A percentile compares a stretch with the other conserved stretches of the same genome.
phyloP scores from a whole-genome alignment of 257 asterid genomes.

The Petunia secreta region DNA sequence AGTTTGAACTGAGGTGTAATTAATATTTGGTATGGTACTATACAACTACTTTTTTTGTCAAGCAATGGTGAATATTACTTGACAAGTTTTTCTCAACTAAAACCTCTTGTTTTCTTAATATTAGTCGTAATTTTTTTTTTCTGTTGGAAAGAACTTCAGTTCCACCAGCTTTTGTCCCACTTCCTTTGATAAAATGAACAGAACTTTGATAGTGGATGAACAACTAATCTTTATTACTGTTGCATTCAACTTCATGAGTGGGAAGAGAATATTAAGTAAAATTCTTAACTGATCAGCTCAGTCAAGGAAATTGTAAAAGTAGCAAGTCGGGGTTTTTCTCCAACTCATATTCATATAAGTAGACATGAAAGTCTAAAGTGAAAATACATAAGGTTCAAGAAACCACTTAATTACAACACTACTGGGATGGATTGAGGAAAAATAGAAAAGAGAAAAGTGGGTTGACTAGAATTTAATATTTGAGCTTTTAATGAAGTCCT shows the following conservation, averaged over 20 bases:
- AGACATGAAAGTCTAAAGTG: not conserved
- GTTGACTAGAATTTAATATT: slow-evolving; percentile 39
- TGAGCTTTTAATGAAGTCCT: slow-evolving; percentile 26
- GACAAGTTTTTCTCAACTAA: no score
- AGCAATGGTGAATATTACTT: no score
- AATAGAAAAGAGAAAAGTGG: slow-evolving; percentile 26
- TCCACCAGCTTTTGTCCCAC: not conserved
- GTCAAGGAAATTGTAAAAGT: no score
- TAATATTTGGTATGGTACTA: no score
- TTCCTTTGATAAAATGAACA: not conserved
- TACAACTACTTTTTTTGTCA: no score
- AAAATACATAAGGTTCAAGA: not conserved
- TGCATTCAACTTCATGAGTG: slow-evolving; percentile 27
- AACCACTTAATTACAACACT: no score
- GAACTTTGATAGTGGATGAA: slow-evolving; percentile 19
- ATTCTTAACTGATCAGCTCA: not conserved
- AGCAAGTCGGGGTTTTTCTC: not conserved
- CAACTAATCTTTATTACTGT: slow-evolving; percentile 28
- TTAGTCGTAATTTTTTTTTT: not conserved
- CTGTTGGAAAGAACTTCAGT: not conserved
- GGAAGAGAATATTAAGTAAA: slow-evolving; percentile 20
- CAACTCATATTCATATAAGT: not conserved
- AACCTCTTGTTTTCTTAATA: no score
- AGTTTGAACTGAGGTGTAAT: no score
- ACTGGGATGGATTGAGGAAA: slow-evolving; percentile 29